These are phyloP conservation scores for Triticum timopheevii DNA, from an alignment of 176 grass and related monocot genomes.

Conservation along the genomic window DNA sequence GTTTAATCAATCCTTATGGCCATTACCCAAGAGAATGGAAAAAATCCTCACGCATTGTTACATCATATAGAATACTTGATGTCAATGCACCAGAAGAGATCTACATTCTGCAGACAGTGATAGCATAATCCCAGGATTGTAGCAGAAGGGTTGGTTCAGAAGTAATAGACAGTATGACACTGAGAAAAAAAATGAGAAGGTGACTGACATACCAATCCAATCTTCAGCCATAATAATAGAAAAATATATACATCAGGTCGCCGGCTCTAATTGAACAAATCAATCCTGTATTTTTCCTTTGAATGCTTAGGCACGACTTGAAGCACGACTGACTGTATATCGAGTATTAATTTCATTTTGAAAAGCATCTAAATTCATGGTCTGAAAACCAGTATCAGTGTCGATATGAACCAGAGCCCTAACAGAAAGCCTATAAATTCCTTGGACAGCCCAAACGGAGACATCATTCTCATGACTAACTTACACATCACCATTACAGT, in stretches of 20 bases:
- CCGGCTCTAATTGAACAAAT: not conserved
- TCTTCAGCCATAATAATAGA: constrained; percentile 14
- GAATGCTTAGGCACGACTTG: constrained; percentile 9
- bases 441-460: not conserved
- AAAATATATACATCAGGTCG: not conserved
- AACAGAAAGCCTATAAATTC: constrained; percentile 23
- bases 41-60: not conserved
- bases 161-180: not conserved
- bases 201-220: not conserved
- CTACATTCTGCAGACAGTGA: not conserved
- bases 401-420: constrained; percentile 10
- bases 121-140: constrained; percentile 13
- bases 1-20: constrained; percentile 13
- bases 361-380: constrained; percentile 13
- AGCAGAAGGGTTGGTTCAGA: not conserved
- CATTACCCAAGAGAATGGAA: too few species aligned
- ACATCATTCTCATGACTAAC: constrained; percentile 22
- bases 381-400: constrained; percentile 17
- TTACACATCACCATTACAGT: constrained; percentile 12
- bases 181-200: not conserved
- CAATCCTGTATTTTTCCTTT: not conserved
- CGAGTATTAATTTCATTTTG: not conserved
- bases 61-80: not conserved
- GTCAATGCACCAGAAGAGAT: not conserved
- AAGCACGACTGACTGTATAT: not conserved